Evolutionary conservation across 305 asterid genomes (phyloP), one percentile per base, ranked within the genome.

Genomic region (Salvia sclarea): DNA sequence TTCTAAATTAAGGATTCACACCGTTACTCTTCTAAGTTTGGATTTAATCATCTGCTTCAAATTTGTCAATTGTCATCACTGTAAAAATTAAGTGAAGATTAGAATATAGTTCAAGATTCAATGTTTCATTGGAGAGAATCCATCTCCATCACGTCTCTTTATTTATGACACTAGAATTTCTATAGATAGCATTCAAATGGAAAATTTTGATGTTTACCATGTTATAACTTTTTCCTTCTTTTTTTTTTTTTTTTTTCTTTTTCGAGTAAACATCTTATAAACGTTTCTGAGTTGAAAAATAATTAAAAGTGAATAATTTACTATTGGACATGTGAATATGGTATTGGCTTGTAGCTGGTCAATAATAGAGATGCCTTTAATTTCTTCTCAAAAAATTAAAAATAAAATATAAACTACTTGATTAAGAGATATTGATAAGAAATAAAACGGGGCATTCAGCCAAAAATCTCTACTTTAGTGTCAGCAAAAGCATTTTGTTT

Each of bases 261-360:
- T 35, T 8, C 10, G 7, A 37, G 2, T 37, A 37, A 37, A 10
- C 14, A 20, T 21, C 6, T 20, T 10, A 49, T 49, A 37, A 16
- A 53, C 10, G 21, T 54, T 7, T n/a, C 43, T 28, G 17, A 11
- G 28, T 5, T 59, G 48, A 59, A 35, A 59, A 43, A n/a, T n/a
- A n/a, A n/a, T n/a, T 17, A 3, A 43, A 61, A 52, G 45, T 50
- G 41, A 41, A 35, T 12, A 52, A 25, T 22, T 12, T 3, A 65
- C 62, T 65, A 17, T 47, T 62, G 45, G 44, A 3, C 78, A 52
- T 73, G 78, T 68, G 69, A 74, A n/a, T 40, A 53, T 62, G 17
- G 45, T 41, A 40, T 12, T 17, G 70, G 58, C 41, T 62, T 62
- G 66, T 24, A 53, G 44, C 53, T 35, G 11, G 1, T 54, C 20